phyloP scores from a whole-genome alignment of 805 yeast genomes.

The Candida lessepsii region DNA sequence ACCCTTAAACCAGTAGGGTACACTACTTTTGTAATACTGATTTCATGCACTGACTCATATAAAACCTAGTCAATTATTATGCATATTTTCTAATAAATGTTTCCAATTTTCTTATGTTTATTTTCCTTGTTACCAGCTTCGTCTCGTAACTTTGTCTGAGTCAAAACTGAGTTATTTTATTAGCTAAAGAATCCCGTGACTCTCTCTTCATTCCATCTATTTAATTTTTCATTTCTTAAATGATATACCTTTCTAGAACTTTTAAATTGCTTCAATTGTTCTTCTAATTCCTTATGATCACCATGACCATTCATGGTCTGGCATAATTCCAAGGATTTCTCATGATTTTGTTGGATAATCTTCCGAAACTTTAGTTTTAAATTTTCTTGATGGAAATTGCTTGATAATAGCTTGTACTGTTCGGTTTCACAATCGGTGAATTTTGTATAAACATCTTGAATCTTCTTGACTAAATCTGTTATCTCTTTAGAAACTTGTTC shows the following conservation, averaged over 20 bases:
- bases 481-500: constrained; percentile 21
- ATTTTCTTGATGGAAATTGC: constrained; percentile 35
- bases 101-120: no score
- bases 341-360: constrained; percentile 23
- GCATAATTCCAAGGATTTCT: constrained; percentile 21
- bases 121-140: no score
- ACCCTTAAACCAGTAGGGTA: no score
- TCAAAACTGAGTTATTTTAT: no score
- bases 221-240: constrained; percentile 34
- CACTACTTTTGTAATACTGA: no score
- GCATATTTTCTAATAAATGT: no score
- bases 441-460: constrained; percentile 29
- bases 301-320: not conserved
- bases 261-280: constrained; percentile 19
- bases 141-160: no score
- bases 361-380: constrained; percentile 27
- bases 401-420: constrained; percentile 39
- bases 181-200: constrained; percentile 35
- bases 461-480: constrained; percentile 20
- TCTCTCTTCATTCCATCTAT: constrained; percentile 45
- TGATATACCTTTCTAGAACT: constrained; percentile 27
- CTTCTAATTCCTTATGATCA: constrained; percentile 13
- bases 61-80: no score
- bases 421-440: constrained; percentile 34
- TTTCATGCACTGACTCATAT: no score